phyloP scores from a whole-genome alignment of 2,329 filamentous ascomycete species.

The Claviceps africana region DNA sequence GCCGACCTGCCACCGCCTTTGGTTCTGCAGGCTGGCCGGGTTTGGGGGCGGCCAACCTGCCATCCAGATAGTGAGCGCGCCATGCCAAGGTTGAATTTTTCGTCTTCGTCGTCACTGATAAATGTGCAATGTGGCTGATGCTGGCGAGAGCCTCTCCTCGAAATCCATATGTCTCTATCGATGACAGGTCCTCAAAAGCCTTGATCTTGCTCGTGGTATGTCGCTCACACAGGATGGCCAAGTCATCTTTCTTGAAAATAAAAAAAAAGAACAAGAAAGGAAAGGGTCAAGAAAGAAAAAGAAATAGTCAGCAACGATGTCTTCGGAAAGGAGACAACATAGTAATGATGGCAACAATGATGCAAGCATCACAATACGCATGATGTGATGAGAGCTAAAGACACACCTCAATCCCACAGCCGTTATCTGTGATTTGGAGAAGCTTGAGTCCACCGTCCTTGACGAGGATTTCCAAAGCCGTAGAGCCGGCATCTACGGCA shows the following conservation, averaged over 20 bases:
- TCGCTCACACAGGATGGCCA: slow-evolving; percentile 83
- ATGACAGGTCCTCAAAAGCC: slow-evolving; percentile 78
- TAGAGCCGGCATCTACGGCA: slow-evolving; percentile 91
- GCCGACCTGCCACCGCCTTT: slow-evolving; percentile 73
- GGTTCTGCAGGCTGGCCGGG: slow-evolving; percentile 78
- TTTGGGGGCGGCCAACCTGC: slow-evolving; percentile 68
- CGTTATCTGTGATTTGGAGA: slow-evolving; percentile 94
- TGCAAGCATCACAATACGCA: too few species aligned
- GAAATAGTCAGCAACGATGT: not conserved
- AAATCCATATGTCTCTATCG: slow-evolving; percentile 94
- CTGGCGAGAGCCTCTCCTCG: slow-evolving; percentile 90
- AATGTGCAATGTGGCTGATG: slow-evolving; percentile 95
- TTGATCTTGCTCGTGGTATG: slow-evolving; percentile 96
- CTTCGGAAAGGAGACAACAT: not conserved
- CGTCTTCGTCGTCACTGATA: slow-evolving; percentile 89
- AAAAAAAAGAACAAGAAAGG: not conserved
- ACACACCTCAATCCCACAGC: slow-evolving; percentile 78
- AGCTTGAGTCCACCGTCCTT: slow-evolving; percentile 93
- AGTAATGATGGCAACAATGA: too few species aligned
- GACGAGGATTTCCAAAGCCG: slow-evolving; percentile 74
- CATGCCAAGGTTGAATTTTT: slow-evolving; percentile 78
- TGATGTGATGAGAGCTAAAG: too few species aligned
- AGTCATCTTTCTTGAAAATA: slow-evolving; percentile 54
- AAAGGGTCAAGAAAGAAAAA: not conserved
- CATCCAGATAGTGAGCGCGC: slow-evolving; percentile 76